Base-by-base conservation (phyloP, 208 protist genomes). In the Crithidia fasciculata region DNA sequence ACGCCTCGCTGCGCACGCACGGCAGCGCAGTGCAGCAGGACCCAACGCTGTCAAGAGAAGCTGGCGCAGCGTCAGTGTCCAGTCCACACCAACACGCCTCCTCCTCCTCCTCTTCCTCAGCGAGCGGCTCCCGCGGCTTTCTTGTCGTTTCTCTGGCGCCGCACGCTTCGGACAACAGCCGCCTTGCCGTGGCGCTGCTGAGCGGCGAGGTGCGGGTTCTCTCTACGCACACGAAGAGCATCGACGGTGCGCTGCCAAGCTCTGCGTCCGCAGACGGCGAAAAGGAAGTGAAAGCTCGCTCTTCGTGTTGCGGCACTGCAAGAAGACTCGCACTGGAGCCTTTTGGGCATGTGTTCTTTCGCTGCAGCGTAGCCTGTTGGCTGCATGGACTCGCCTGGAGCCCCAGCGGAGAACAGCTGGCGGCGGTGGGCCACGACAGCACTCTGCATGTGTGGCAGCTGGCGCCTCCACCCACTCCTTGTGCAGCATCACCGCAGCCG, bases 181-280 rank as follows among this genome's bases (percentile, higher is more conserved):
- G 78, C 18, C n/a, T 92, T 28, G 81, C 84, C 6, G 78, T 84
- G 36, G 84, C 81, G 19, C 60, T 81, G 8, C 69, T 82, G 0
- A 85, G 89, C 66, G 78, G 83, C 19, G 78, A 70, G n/a, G 77
- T 92, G 36, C 60, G 78, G 18, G 36, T 92, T 28, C 62, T 80
- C 12, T 92, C 87, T 9, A 89, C 81, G 2, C 76, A 76, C 53
- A 84, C 84, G 19, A 92, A 92, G 58, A 82, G 74, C 45, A 66
- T 87, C 13, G 87, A 92, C 66, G 74, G 54, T 0, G 69, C 59
- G 18, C 41, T 57, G 0, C 18, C 28, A 28, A 28, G 28, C 28
- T 28, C 28, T 28, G 28, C 28, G 28, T 28, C 28, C 0, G 28
- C 28, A 28, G 28, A 28, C 28, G 0, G 28, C 28, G 1, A 28